Percentiles rank a stretch among this genome's conserved stretches.
These are phyloP conservation scores for Phytophthora citricola DNA, from an alignment of 352 stramenopile species.

Conservation along the genomic window DNA sequence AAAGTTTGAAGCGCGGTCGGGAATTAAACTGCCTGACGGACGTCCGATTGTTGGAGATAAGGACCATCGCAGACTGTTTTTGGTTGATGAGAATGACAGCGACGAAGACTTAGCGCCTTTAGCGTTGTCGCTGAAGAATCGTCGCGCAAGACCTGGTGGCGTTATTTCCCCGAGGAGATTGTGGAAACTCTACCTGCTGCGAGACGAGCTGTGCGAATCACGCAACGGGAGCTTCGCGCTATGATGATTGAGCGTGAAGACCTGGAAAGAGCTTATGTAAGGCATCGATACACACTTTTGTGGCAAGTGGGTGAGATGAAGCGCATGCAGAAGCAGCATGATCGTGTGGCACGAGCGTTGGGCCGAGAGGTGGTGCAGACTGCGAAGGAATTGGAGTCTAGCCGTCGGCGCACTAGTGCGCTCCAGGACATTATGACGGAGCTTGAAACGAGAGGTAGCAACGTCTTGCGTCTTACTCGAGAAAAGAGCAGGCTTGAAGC, in stretches of 20 bases:
- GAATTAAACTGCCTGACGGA: conserved; percentile 24
- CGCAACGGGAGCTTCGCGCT: conserved; percentile 69
- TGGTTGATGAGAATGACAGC: conserved; percentile 36
- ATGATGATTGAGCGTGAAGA: conserved; percentile 81
- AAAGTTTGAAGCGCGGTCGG: conserved; percentile 50
- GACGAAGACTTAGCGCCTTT: conserved; percentile 39
- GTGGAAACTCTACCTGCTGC: conserved; percentile 72
- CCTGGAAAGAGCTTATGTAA: conserved; percentile 77
- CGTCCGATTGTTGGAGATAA: conserved; percentile 26
- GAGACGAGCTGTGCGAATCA: conserved; percentile 75
- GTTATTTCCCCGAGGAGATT: conserved; percentile 78
- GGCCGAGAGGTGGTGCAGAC: conserved; percentile 52
- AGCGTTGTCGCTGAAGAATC: conserved; percentile 42
- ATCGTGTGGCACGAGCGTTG: conserved; percentile 58
- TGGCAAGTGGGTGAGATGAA: conserved; percentile 75
- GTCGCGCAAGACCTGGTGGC: conserved; percentile 43
- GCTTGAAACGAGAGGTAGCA: conserved; percentile 63
- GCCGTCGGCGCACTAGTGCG: conserved; percentile 70
- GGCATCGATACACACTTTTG: conserved; percentile 65
- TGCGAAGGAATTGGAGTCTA: conserved; percentile 69
- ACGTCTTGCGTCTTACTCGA: conserved; percentile 60
- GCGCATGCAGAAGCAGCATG: conserved; percentile 74
- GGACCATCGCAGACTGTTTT: conserved; percentile 31
- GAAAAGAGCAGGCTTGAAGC: conserved; percentile 71
- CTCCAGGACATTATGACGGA: conserved; percentile 87